phyloP scores from a whole-genome alignment of 2,329 filamentous ascomycete species.

The Hymenoscyphus fraxineus region DNA sequence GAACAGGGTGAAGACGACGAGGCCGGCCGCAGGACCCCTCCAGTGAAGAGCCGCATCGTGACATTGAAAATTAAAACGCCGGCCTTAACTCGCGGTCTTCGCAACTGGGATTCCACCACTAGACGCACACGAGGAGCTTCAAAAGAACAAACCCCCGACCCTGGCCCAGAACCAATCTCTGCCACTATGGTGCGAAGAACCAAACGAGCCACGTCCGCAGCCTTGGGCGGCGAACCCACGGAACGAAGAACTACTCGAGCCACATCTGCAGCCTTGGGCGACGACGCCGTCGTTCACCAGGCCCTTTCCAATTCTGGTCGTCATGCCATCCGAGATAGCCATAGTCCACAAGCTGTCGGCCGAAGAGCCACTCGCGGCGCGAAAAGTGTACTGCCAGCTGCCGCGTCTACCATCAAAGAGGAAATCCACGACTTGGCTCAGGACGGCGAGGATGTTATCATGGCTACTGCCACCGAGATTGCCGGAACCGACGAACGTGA shows the following conservation, averaged over 20 bases:
- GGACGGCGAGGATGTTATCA: conserved; percentile 25
- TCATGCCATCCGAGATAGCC: conserved; percentile 49
- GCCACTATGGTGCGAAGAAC: background rate
- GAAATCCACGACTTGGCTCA: conserved; percentile 34
- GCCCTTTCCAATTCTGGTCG: conserved; percentile 60
- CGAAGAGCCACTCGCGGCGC: conserved; percentile 32
- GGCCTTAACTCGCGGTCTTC: conserved; percentile 24
- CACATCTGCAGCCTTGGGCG: conserved; percentile 46
- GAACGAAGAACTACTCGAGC: conserved; percentile 26
- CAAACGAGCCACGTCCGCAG: conserved; percentile 39
- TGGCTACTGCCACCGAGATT: conserved; percentile 24
- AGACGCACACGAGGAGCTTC: conserved; percentile 25
- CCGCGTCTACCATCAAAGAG: conserved; percentile 34
- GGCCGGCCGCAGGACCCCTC: background rate
- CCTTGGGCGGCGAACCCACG: conserved; percentile 46
- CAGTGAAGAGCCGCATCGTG: conserved; percentile 23
- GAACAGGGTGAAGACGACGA: conserved; percentile 7
- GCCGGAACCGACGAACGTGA: conserved; percentile 31
- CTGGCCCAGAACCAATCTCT: background rate
- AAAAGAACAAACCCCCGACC: conserved; percentile 26
- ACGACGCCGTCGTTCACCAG: conserved; percentile 44
- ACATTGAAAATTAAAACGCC: conserved; percentile 31
- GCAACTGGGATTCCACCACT: conserved; percentile 30
- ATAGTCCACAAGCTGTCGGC: conserved; percentile 50
- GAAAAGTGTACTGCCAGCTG: conserved; percentile 33